Evolutionary conservation across 2,329 filamentous ascomycete species (phyloP).

Genomic region (Blastomyces percursus): DNA sequence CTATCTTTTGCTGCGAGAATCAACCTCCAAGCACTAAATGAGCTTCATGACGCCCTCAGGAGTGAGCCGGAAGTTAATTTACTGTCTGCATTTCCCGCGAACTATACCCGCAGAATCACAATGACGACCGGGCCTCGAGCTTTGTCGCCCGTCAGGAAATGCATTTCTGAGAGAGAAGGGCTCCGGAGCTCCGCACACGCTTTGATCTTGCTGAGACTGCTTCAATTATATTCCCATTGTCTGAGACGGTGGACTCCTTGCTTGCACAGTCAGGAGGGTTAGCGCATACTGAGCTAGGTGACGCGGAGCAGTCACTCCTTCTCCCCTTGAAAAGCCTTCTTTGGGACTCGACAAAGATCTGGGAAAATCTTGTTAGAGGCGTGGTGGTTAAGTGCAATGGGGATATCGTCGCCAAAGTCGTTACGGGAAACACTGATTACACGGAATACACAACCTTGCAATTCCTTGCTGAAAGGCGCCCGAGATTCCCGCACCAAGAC

Average conservation of each 20-base stretch:
- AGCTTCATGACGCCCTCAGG: slow-evolving; percentile 8
- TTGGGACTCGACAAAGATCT: slow-evolving; percentile 18
- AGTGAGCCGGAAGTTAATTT: slow-evolving; percentile 17
- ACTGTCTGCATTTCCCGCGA: slow-evolving; percentile 15
- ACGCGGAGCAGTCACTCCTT: too few relatives aligned
- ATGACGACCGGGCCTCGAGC: slow-evolving; percentile 6
- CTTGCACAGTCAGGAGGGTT: too few relatives aligned
- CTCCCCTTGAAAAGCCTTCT: slow-evolving; percentile 11
- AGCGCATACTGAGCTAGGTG: too few relatives aligned
- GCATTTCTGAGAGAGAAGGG: too few relatives aligned
- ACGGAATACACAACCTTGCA: slow-evolving; percentile 21
- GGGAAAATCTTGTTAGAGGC: slow-evolving; percentile 16
- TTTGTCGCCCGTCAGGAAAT: too few relatives aligned
- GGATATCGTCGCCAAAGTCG: slow-evolving; percentile 16
- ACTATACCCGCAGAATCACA: slow-evolving; percentile 16
- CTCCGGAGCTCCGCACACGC: too few relatives aligned
- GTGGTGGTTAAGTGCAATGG: slow-evolving; percentile 19
- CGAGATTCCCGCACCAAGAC: slow-evolving; percentile 21
- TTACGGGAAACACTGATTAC: slow-evolving; percentile 12
- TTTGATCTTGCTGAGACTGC: too few relatives aligned
- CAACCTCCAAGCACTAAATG: slow-evolving; percentile 14
- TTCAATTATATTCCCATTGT: too few relatives aligned
- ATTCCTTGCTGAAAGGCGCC: slow-evolving; percentile 18
- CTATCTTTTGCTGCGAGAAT: slow-evolving; percentile 13
- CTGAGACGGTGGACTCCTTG: too few relatives aligned